Conservation (phyloP, 768 basidiomycete genomes). For the Tubosaeta sp. region DNA sequence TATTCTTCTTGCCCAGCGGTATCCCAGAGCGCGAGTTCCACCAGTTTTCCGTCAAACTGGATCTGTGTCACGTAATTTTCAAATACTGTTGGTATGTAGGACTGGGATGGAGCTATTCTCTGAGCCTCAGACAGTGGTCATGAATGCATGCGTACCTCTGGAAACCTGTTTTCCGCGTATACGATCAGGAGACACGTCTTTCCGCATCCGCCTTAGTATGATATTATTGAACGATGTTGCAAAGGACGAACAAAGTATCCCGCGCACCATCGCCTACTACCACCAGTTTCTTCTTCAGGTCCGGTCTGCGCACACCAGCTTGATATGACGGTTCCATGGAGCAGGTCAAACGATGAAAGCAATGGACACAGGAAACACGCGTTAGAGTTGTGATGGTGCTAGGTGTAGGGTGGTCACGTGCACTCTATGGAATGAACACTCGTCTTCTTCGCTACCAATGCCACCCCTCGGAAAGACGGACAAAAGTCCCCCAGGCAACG, state of each 20-base stretch:
- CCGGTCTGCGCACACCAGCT: constrained; percentile 51
- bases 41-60: constrained; percentile 78
- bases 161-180: constrained; percentile 94
- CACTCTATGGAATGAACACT: not conserved
- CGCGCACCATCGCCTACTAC: constrained; percentile 82
- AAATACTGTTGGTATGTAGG: constrained; percentile 91
- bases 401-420: constrained; percentile 15
- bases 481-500: too few species aligned
- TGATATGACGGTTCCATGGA: constrained; percentile 27
- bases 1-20: constrained; percentile 98
- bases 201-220: constrained; percentile 67
- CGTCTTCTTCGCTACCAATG: not conserved
- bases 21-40: constrained; percentile 98
- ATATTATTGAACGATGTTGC: constrained; percentile 23
- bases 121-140: constrained; percentile 13
- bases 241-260: constrained; percentile 24
- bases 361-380: constrained; percentile 5
- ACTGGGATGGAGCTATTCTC: constrained; percentile 40
- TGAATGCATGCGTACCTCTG: constrained; percentile 61
- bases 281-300: constrained; percentile 82
- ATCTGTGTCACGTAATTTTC: constrained; percentile 92
- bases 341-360: not conserved
- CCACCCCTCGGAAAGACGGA: not conserved
- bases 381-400: not conserved
- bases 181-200: constrained; percentile 97